Conservation (phyloP, 768 basidiomycete genomes). For the Mycena floridula region DNA sequence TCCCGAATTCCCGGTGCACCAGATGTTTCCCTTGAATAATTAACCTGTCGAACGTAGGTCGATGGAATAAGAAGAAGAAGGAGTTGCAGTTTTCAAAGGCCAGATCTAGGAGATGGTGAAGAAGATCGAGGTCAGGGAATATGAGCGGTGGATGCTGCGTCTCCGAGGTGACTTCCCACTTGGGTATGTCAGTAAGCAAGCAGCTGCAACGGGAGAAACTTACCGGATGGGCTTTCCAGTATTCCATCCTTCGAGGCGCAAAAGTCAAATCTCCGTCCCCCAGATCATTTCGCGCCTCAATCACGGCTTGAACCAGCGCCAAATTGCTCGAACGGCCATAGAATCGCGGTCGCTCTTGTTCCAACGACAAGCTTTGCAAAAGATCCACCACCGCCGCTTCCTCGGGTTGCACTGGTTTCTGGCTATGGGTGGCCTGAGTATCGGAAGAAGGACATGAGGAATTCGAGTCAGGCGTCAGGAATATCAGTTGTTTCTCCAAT, state of each 20-base stretch:
- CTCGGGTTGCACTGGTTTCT: background rate
- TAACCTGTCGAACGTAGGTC: slow-evolving; percentile 37
- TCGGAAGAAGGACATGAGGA: background rate
- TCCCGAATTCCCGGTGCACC: slow-evolving; percentile 31
- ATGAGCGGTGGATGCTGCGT: slow-evolving; percentile 12
- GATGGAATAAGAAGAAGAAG: slow-evolving; percentile 43
- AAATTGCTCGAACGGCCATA: background rate
- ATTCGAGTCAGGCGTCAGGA: background rate
- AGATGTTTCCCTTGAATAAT: slow-evolving; percentile 30
- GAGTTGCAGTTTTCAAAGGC: slow-evolving; percentile 39
- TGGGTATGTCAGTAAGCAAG: too few relatives aligned
- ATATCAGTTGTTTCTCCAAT: background rate
- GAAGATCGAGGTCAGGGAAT: slow-evolving; percentile 33
- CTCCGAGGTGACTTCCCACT: background rate
- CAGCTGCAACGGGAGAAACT: background rate
- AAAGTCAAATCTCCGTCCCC: background rate
- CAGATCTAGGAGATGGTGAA: slow-evolving; percentile 34
- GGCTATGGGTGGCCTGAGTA: background rate
- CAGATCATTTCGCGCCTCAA: background rate
- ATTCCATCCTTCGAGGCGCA: background rate
- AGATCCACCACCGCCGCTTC: background rate
- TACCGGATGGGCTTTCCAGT: background rate
- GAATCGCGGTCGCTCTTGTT: background rate
- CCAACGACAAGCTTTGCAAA: background rate
- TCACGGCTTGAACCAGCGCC: background rate